Evolutionary conservation across 2,329 filamentous ascomycete genomes (phyloP).

Genomic region (Alternaria rosae): DNA sequence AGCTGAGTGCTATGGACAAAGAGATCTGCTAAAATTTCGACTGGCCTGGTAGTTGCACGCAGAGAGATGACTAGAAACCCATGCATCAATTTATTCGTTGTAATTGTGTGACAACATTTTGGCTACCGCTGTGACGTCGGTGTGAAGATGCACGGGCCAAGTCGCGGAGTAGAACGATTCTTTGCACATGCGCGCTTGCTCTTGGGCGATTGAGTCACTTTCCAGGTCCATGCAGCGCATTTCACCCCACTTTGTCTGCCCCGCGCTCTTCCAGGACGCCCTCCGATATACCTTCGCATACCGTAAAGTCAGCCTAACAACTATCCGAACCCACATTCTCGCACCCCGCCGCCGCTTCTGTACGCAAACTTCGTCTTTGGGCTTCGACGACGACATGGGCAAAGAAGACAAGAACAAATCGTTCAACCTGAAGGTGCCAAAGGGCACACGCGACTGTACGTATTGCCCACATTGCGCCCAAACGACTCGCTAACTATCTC

Average conservation of each 20-base stretch:
- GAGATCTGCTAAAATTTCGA: constrained; percentile 80
- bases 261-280: constrained; percentile 36
- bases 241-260: constrained; percentile 41
- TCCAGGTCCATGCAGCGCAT: constrained; percentile 38
- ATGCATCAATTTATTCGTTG: constrained; percentile 1
- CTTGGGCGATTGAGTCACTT: constrained; percentile 37
- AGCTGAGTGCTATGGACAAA: constrained; percentile 88
- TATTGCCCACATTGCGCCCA: constrained; percentile 51
- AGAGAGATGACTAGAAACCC: background rate
- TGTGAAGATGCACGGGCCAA: constrained; percentile 21
- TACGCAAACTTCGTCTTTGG: constrained; percentile 20
- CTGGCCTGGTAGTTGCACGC: constrained; percentile 48
- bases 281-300: constrained; percentile 27
- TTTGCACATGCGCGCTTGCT: constrained; percentile 29
- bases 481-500: constrained; percentile 20
- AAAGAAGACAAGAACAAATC: constrained; percentile 53
- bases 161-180: constrained; percentile 14
- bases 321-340: constrained; percentile 11
- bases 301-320: constrained; percentile 21
- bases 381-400: constrained; percentile 52
- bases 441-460: constrained; percentile 86
- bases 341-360: constrained; percentile 27
- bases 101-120: background rate
- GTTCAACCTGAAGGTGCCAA: constrained; percentile 84
- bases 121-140: constrained; percentile 15